These are phyloP conservation scores for Coccinonectria pachysandricola DNA, from an alignment of 2,329 filamentous ascomycete species.

Conservation along the genomic window DNA sequence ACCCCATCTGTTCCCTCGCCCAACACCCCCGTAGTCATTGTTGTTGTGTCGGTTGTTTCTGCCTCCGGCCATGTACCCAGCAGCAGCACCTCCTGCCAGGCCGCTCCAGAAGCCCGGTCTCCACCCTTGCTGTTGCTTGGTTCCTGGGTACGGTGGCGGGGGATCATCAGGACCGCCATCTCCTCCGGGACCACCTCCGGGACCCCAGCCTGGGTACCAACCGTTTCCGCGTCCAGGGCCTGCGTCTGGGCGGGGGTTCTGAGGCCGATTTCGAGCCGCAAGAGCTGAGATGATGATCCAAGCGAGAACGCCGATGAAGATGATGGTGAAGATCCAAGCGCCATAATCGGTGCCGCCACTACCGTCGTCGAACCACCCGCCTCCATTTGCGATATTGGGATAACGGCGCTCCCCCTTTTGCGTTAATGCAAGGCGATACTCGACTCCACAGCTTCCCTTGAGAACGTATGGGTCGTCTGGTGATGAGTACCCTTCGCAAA, in stretches of 20 bases:
- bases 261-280: slow-evolving; percentile 6
- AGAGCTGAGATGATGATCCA: slow-evolving; percentile 52
- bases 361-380: slow-evolving; percentile 24
- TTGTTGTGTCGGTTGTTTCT: slow-evolving; percentile 25
- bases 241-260: slow-evolving; percentile 15
- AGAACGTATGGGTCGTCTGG: slow-evolving; percentile 77
- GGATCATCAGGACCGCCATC: slow-evolving; percentile 31
- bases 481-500: slow-evolving; percentile 78
- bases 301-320: slow-evolving; percentile 49
- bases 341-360: slow-evolving; percentile 22
- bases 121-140: slow-evolving; percentile 43
- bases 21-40: slow-evolving; percentile 24
- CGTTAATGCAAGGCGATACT: slow-evolving; percentile 75
- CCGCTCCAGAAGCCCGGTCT: slow-evolving; percentile 68
- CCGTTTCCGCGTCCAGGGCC: slow-evolving; percentile 32
- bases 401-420: slow-evolving; percentile 63
- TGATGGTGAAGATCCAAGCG: slow-evolving; percentile 44
- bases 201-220: slow-evolving; percentile 27
- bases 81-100: slow-evolving; percentile 56
- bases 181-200: slow-evolving; percentile 28
- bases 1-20: slow-evolving; percentile 22
- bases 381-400: slow-evolving; percentile 39
- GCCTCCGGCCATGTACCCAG: slow-evolving; percentile 52
- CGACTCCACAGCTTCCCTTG: slow-evolving; percentile 84
- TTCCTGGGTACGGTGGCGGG: slow-evolving; percentile 36